Evolutionary conservation across 140 eudicot species (phyloP), one percentile per base, ranked within the genome.

Genomic region (Artemisia princeps): DNA sequence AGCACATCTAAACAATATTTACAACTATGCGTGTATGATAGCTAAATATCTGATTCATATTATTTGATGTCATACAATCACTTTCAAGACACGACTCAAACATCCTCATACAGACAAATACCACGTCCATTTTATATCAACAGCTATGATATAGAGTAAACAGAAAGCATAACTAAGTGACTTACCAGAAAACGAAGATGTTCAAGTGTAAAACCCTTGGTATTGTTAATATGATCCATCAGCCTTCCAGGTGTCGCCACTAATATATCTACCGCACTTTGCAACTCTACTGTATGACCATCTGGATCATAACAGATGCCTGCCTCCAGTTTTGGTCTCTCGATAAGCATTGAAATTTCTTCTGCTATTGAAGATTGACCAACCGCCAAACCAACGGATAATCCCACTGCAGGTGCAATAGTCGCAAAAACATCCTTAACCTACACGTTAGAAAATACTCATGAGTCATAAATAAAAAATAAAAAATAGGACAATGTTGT

Each of bases 221-320:
- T 87, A 73, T 80, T 74, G 74, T 77, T 81, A 46, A 90, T 85
- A 68, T 90, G 97, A 79, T 90, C 95, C 94, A 90, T 90, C 59
- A 90, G 85, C 75, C 95, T 77, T 80, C 95, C 97, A 40, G 97
- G 94, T 28, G 97, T 90, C 2, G 95, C 97, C 44, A 90, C 95
- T 70, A 90, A 70, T 78, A 90, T 90, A 80, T 90, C 97, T 63
- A 90, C 94, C 40, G 86, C 73, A 77, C 86, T 85, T 73, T 77
- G 76, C 10, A 79, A 68, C 69, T 73, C 84, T 13, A 14, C 66
- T 10, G 72, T 48, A 52, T 60, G 71, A 76, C 77, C 83, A 48
- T 81, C 91, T 16, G 88, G 81, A 24, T 84, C 95, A 71, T 71
- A 87, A 72, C 87, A 87, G 9, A 83, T 71, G 17, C 94, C 88